Conservation (phyloP, 768 basidiomycete species). For the Holtermannia corniformis region DNA sequence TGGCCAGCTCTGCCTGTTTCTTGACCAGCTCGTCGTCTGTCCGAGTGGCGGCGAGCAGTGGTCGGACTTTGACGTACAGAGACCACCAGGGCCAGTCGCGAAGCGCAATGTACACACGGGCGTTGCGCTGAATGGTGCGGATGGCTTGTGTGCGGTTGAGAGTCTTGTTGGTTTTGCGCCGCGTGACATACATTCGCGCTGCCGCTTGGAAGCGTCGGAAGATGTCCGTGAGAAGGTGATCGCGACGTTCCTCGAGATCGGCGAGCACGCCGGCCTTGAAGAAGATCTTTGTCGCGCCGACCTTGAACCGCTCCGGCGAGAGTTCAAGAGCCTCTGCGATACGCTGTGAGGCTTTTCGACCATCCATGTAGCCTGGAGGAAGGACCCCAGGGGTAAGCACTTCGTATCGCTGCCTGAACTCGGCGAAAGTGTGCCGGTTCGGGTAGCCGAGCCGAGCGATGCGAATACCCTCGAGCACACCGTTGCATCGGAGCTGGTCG, state of each 20-base stretch:
- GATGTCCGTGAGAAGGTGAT: constrained; percentile 74
- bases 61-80: constrained; percentile 91
- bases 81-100: constrained; percentile 99
- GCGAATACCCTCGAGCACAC: constrained; percentile 96
- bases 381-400: constrained; percentile 88
- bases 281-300: constrained; percentile 96
- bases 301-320: constrained; percentile 71
- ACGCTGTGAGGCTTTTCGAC: constrained; percentile 79
- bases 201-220: constrained; percentile 81
- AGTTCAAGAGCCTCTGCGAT: constrained; percentile 86
- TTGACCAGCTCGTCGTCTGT: constrained; percentile 78
- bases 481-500: constrained; percentile 94
- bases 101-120: constrained; percentile 77
- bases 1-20: constrained; percentile 66
- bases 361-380: constrained; percentile 94
- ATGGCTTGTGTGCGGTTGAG: constrained; percentile 85
- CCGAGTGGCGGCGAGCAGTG: constrained; percentile 80
- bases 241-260: constrained; percentile 85
- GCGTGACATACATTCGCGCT: constrained; percentile 72
- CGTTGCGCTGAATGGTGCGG: constrained; percentile 87
- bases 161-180: constrained; percentile 87
- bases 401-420: constrained; percentile 95
- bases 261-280: constrained; percentile 98
- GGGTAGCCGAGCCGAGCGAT: constrained; percentile 96
- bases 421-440: constrained; percentile 89